Percentiles rank a stretch among this genome's conserved stretches.
These are phyloP conservation scores for Fonsecaea pugnacius DNA, from an alignment of 2,329 filamentous ascomycete species.

Conservation along the genomic window DNA sequence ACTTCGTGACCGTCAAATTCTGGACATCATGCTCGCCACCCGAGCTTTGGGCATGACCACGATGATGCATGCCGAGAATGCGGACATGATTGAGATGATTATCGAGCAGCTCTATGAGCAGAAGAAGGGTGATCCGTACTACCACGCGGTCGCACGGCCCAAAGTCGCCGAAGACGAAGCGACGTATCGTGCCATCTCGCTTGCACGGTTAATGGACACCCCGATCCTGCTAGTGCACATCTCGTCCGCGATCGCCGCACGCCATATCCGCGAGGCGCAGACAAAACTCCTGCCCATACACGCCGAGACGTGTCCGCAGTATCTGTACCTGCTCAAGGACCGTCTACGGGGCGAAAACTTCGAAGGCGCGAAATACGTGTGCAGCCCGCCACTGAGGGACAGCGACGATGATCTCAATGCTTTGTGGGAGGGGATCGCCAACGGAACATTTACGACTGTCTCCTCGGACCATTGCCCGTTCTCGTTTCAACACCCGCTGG, in stretches of 20 bases:
- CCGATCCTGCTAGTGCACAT: slow-evolving; percentile 59
- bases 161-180: slow-evolving; percentile 50
- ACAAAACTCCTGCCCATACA: slow-evolving; percentile 56
- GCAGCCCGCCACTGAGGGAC: slow-evolving; percentile 56
- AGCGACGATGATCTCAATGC: slow-evolving; percentile 53
- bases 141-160: slow-evolving; percentile 49
- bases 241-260: slow-evolving; percentile 43
- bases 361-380: slow-evolving; percentile 59
- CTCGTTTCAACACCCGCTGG: slow-evolving; percentile 46
- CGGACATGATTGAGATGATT: slow-evolving; percentile 48
- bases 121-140: slow-evolving; percentile 41
- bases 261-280: slow-evolving; percentile 57
- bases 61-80: slow-evolving; percentile 55
- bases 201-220: slow-evolving; percentile 55
- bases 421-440: slow-evolving; percentile 57
- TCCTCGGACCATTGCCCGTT: slow-evolving; percentile 54
- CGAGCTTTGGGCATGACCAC: slow-evolving; percentile 49
- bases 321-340: slow-evolving; percentile 58
- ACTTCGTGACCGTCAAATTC: slow-evolving; percentile 47
- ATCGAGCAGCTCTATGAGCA: slow-evolving; percentile 28
- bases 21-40: slow-evolving; percentile 49
- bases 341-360: slow-evolving; percentile 44
- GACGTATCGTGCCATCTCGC: slow-evolving; percentile 54
- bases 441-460: slow-evolving; percentile 60
- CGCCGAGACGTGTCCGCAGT: slow-evolving; percentile 64